These are phyloP conservation scores for Dactylellina leptospora DNA, from an alignment of 2,329 filamentous ascomycete species.

Conservation along the genomic window DNA sequence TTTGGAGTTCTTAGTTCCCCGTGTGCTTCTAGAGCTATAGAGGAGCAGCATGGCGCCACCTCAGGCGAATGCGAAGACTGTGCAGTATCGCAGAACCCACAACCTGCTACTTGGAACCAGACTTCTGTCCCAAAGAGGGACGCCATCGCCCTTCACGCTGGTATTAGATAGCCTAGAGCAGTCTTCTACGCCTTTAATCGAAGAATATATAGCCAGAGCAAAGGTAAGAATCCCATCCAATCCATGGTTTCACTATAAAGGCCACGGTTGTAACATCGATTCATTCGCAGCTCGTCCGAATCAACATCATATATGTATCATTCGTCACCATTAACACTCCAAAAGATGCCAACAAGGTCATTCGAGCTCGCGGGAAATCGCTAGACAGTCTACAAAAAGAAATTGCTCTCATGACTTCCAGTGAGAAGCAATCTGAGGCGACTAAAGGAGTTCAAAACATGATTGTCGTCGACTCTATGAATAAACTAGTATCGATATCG, in stretches of 20 bases:
- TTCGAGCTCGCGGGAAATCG: conserved; percentile 71
- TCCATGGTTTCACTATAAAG: neutral
- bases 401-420: conserved; percentile 63
- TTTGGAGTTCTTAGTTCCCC: neutral
- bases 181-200: conserved; percentile 73
- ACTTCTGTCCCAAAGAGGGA: conserved; percentile 78
- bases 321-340: conserved; percentile 77
- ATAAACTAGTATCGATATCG: conserved; percentile 39
- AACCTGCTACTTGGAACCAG: conserved; percentile 85
- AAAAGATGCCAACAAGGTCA: conserved; percentile 71
- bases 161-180: conserved; percentile 87
- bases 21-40: neutral
- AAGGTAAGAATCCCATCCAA: conserved; percentile 65
- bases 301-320: conserved; percentile 76
- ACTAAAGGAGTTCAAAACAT: conserved; percentile 20
- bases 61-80: conserved; percentile 50
- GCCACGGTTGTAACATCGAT: neutral
- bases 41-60: conserved; percentile 31
- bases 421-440: conserved; percentile 11
- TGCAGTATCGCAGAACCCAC: conserved; percentile 77
- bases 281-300: conserved; percentile 60
- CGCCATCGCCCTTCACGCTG: conserved; percentile 84
- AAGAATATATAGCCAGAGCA: conserved; percentile 78
- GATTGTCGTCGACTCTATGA: conserved; percentile 40
- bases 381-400: conserved; percentile 69